Conservation (phyloP, 176 grass and related monocot species). For the Ananas comosus region DNA sequence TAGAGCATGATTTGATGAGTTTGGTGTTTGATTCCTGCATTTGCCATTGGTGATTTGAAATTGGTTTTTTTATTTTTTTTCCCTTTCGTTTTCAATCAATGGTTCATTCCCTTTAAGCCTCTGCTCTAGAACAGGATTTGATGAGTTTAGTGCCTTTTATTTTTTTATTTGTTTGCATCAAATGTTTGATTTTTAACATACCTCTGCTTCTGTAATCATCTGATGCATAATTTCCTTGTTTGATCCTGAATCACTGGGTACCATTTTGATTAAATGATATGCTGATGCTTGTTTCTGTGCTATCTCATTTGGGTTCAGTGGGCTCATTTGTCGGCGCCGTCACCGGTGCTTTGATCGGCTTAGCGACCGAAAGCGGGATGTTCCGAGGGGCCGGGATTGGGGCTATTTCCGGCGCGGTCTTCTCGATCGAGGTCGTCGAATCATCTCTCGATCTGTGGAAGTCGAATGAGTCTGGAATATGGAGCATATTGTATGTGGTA, state of each 20-base stretch:
- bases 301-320: conserved; percentile 27
- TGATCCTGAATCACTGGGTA: background rate
- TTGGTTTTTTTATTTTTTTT: background rate
- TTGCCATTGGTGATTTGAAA: background rate
- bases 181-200: background rate
- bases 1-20: no score
- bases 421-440: conserved; percentile 86
- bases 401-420: conserved; percentile 70
- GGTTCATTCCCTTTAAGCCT: background rate
- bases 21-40: no score
- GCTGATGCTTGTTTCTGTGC: background rate
- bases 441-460: conserved; percentile 83
- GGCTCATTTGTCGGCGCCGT: conserved; percentile 70
- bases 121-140: background rate
- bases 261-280: conserved; percentile 7
- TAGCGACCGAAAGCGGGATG: conserved; percentile 73
- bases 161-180: background rate
- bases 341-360: conserved; percentile 66
- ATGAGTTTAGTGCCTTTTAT: background rate
- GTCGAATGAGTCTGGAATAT: conserved; percentile 63
- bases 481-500: conserved; percentile 76
- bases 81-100: background rate
- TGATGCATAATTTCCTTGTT: no score
- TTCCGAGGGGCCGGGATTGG: conserved; percentile 68
- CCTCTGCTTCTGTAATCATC: no score